Conservation (phyloP, 1,139 yeast genomes). For the Yamadazyma sp. region DNA sequence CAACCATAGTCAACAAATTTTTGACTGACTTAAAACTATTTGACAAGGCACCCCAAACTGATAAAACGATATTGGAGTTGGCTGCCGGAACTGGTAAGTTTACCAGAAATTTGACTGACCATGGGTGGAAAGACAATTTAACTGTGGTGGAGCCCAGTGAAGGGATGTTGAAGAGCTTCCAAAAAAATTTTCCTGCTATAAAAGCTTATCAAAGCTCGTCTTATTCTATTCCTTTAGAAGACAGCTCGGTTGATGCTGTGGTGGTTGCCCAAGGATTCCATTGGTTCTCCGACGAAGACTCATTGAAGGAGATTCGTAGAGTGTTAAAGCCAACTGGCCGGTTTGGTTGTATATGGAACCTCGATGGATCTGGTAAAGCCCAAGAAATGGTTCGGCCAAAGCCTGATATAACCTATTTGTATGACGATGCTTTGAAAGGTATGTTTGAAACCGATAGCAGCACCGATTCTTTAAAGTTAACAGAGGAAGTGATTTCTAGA, state of each 20-base stretch:
- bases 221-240: conserved; percentile 49
- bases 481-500: conserved; percentile 11
- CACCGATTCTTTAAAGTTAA: conserved; percentile 9
- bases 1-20: conserved; percentile 48
- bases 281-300: conserved; percentile 58
- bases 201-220: conserved; percentile 43
- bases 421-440: conserved; percentile 12
- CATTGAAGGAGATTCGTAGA: conserved; percentile 52
- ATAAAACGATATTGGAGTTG: conserved; percentile 47
- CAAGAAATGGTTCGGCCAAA: conserved; percentile 7
- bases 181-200: conserved; percentile 47
- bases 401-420: conserved; percentile 13
- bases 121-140: conserved; percentile 41
- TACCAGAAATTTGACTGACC: conserved; percentile 44
- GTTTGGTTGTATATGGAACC: conserved; percentile 64
- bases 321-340: conserved; percentile 50
- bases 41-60: conserved; percentile 16
- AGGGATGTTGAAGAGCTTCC: conserved; percentile 58
- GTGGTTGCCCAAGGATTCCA: conserved; percentile 69
- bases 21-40: conserved; percentile 36
- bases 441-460: background rate
- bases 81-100: conserved; percentile 72
- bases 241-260: conserved; percentile 48
- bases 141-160: conserved; percentile 57
- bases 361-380: conserved; percentile 37